Percentiles rank a stretch among this genome's conserved stretches.
These are phyloP conservation scores for Clohesyomyces aquaticus DNA, from an alignment of 495 filamentous ascomycete species.

Conservation along the genomic window DNA sequence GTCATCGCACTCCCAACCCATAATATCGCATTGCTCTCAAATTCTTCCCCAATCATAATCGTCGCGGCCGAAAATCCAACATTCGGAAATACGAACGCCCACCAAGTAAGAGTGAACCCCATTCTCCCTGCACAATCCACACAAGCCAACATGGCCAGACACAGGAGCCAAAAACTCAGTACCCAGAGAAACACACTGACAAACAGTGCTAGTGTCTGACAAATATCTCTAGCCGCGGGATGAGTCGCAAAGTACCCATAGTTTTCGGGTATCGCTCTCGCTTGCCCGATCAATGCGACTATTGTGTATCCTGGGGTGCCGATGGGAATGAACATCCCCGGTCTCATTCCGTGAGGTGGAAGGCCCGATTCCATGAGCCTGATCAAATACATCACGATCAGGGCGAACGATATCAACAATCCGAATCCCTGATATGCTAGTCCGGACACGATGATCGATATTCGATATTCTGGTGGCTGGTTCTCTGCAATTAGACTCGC, in stretches of 20 bases:
- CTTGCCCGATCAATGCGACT: conserved; percentile 67
- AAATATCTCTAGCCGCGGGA: conserved; percentile 44
- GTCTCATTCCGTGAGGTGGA: conserved; percentile 51
- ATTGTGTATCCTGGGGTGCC: conserved; percentile 64
- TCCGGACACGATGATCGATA: conserved; percentile 33
- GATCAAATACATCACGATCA: conserved; percentile 52
- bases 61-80: conserved; percentile 55
- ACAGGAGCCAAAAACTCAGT: conserved; percentile 74
- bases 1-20: conserved; percentile 59
- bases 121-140: conserved; percentile 49
- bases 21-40: conserved; percentile 51
- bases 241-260: conserved; percentile 40
- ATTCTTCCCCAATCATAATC: conserved; percentile 51
- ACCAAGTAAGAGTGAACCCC: conserved; percentile 60
- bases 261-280: conserved; percentile 49
- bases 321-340: conserved; percentile 74
- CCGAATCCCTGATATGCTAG: conserved; percentile 33
- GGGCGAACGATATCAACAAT: conserved; percentile 11
- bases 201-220: conserved; percentile 57
- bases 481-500: conserved; percentile 23
- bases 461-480: conserved; percentile 15
- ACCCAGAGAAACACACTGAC: conserved; percentile 69
- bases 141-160: conserved; percentile 58
- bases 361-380: conserved; percentile 64
- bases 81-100: conserved; percentile 63